phyloP scores from a whole-genome alignment of 2,329 filamentous ascomycete genomes.

The Penicillium brevicompactum region DNA sequence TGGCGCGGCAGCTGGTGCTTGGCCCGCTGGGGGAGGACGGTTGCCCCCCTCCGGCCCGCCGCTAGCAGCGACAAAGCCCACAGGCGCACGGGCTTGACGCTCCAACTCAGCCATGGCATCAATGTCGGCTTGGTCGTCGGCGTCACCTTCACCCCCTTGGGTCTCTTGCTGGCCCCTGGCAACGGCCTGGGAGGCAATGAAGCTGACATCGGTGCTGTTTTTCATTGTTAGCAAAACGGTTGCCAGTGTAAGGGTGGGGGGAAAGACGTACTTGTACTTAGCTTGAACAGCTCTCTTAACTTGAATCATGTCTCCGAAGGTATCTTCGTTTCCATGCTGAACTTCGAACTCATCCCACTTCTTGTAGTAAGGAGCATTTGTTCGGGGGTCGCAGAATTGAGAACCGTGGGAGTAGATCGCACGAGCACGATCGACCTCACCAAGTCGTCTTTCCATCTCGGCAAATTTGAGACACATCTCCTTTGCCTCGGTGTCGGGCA shows the following conservation, averaged over 20 bases:
- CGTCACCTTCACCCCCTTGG: conserved; percentile 39
- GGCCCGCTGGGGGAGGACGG: conserved; percentile 41
- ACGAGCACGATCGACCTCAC: conserved; percentile 90
- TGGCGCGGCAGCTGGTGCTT: conserved; percentile 43
- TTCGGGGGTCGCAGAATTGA: conserved; percentile 95
- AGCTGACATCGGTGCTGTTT: conserved; percentile 85
- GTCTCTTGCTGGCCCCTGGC: conserved; percentile 70
- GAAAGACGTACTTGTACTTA: conserved; percentile 75
- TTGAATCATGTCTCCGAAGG: conserved; percentile 97
- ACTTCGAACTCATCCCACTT: conserved; percentile 98
- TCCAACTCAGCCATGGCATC: conserved; percentile 92
- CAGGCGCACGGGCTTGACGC: conserved; percentile 81
- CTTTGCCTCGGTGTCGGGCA: conserved; percentile 89
- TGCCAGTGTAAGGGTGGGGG: not conserved
- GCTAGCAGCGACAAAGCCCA: conserved; percentile 88
- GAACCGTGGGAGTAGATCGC: conserved; percentile 96
- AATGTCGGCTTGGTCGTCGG: conserved; percentile 50
- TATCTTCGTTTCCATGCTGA: conserved; percentile 97
- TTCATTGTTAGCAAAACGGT: conserved; percentile 35
- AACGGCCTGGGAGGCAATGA: conserved; percentile 93
- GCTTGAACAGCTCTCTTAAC: conserved; percentile 97
- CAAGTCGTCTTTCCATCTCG: conserved; percentile 88
- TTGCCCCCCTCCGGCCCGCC: conserved; percentile 69
- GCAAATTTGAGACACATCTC: conserved; percentile 99
- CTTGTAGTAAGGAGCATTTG: conserved; percentile 86